Evolutionary conservation across 2,329 filamentous ascomycete genomes (phyloP).

Genomic region (Endocalyx cinctus): DNA sequence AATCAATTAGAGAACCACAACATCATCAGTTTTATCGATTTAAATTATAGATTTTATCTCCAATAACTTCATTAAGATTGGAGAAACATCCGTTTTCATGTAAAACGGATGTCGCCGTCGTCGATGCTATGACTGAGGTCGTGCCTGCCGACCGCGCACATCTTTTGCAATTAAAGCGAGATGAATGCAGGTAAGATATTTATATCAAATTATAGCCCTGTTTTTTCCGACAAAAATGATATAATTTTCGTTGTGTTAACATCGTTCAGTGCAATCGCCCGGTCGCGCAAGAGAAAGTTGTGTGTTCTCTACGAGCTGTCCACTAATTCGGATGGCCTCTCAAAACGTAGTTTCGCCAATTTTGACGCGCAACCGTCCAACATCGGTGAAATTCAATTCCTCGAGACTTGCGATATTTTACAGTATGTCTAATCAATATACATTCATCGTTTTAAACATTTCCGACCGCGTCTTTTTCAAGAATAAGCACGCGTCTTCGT

Average conservation of each 20-base stretch:
- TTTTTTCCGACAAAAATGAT: constrained; percentile 47
- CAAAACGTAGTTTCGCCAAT: constrained; percentile 53
- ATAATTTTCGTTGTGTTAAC: constrained; percentile 41
- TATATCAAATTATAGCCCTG: constrained; percentile 39
- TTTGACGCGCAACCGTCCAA: constrained; percentile 51
- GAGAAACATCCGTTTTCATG: constrained; percentile 52
- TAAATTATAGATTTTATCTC: constrained; percentile 27
- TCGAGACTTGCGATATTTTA: constrained; percentile 53
- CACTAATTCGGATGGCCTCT: constrained; percentile 61
- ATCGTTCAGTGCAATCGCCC: constrained; percentile 61
- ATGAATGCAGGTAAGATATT: constrained; percentile 56
- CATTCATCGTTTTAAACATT: constrained; percentile 6
- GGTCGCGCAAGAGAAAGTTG: constrained; percentile 86
- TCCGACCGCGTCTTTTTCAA: constrained; percentile 14
- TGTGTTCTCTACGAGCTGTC: constrained; percentile 79
- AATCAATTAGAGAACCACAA: constrained; percentile 30
- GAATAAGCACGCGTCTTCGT: too few relatives aligned
- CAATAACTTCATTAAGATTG: constrained; percentile 27
- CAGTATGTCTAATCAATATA: constrained; percentile 45
- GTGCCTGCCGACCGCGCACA: constrained; percentile 60
- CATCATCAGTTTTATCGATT: constrained; percentile 33
- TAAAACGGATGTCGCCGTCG: constrained; percentile 66
- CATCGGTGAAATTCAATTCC: constrained; percentile 49
- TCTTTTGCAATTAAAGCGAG: constrained; percentile 62
- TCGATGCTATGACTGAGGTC: constrained; percentile 69